Base-by-base conservation (phyloP, 2,329 filamentous ascomycete genomes). In the Metarhizium robertsii region DNA sequence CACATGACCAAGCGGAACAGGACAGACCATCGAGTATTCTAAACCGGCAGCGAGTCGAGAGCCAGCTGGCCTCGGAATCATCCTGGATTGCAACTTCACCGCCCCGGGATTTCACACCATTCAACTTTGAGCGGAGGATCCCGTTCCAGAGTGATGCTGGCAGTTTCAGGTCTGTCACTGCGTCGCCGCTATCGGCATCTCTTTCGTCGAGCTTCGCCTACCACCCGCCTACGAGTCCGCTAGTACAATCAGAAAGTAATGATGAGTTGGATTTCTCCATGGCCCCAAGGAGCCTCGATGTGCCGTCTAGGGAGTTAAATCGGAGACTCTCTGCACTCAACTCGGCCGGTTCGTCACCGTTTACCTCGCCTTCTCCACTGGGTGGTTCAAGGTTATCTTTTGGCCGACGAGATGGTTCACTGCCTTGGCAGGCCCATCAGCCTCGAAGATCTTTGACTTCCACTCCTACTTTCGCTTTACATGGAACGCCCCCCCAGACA, bases 181-280 rank as follows among this genome's bases (percentile, higher is more conserved):
- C 79, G 18, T 85, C 86, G 7, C 85, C 84, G 1, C 65, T 87
- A 10, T 86, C 85, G 3, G 90, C 86, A 7, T 88, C 90, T 1
- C 77, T 88, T 14, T 86, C 88, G 0, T 87, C 85, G 2, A 91
- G 84, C 62, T 96, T 96, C 68, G 79, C 88, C 36, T 87, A 95
- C 59, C 87, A 92, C 70, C 83, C 89, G 2, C 92, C 94, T 0
- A 97, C 94, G 2, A 97, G 92, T 64, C 94, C 94, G 14, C 76
- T 99, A 11, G 92, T 95, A 1, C 86, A 96, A 65, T 90, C 91
- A 46, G 84, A 90, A 64, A 95, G 86, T 71, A 94, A 92, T 61
- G 86, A 90, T 6, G 90, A 94, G 61, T 66, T 66, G 18, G 66
- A 90, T 56, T 75, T 87, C 50, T 76, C 82, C 2, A 75, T 80